phyloP scores from a whole-genome alignment of 1,139 yeast species.

The Hyphopichia fennica region DNA sequence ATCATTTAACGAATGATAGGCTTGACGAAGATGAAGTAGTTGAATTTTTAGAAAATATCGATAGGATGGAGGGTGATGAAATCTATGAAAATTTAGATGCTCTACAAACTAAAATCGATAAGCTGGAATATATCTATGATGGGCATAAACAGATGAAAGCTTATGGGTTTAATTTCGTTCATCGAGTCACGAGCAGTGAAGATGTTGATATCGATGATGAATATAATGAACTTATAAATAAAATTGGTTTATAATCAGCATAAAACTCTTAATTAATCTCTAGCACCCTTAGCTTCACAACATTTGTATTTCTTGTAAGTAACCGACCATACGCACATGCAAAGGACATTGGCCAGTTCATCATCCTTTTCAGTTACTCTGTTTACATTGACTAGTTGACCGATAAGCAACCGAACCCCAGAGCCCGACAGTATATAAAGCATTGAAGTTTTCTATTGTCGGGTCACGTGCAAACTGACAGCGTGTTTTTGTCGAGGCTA shows the following conservation, averaged over 20 bases:
- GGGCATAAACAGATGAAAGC: conserved; percentile 11
- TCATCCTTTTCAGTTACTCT: no score
- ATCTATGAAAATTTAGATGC: conserved; percentile 19
- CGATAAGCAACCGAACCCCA: no score
- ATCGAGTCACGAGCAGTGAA: conserved; percentile 7
- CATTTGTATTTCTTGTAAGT: no score
- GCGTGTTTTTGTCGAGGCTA: conserved; percentile 6
- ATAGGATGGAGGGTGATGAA: conserved; percentile 12
- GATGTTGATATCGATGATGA: conserved; percentile 17
- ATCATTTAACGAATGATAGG: conserved; percentile 18
- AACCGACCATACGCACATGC: no score
- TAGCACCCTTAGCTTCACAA: no score
- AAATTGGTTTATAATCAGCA: conserved; percentile 15
- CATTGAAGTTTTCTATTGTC: no score
- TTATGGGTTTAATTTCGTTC: conserved; percentile 21
- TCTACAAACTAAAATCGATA: conserved; percentile 11
- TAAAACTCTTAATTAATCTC: neutral
- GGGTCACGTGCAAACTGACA: no score
- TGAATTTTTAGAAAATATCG: conserved; percentile 20
- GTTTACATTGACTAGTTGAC: no score
- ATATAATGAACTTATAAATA: conserved; percentile 18
- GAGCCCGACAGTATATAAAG: no score
- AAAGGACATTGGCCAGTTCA: no score
- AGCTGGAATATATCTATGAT: conserved; percentile 10
- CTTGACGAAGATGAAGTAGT: conserved; percentile 19